phyloP scores from a whole-genome alignment of 2,329 filamentous ascomycete species.

The Teratosphaeria destructans region DNA sequence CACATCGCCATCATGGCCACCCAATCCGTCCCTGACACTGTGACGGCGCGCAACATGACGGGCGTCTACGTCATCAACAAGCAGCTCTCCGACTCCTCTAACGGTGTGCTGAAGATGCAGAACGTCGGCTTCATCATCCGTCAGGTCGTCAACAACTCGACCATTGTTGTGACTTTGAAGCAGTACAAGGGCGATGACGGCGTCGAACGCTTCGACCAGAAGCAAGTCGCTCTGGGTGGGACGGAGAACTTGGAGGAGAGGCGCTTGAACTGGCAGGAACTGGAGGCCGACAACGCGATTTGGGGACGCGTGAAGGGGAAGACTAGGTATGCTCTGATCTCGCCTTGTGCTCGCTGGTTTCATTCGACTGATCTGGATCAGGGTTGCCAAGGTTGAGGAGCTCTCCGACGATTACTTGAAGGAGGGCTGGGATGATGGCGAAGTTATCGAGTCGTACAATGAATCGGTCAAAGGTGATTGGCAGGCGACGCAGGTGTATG shows the following conservation, averaged over 20 bases:
- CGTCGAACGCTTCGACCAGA: slow-evolving; percentile 31
- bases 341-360: too few relatives aligned
- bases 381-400: slow-evolving; percentile 30
- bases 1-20: background rate
- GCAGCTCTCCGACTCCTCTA: slow-evolving; percentile 56
- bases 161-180: slow-evolving; percentile 54
- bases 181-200: slow-evolving; percentile 39
- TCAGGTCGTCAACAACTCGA: slow-evolving; percentile 54
- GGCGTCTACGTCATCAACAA: slow-evolving; percentile 71
- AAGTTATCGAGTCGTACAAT: slow-evolving; percentile 40
- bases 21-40: slow-evolving; percentile 49
- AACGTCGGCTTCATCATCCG: slow-evolving; percentile 30
- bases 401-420: slow-evolving; percentile 39
- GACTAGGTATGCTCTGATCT: slow-evolving; percentile 24
- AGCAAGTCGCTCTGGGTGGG: slow-evolving; percentile 60
- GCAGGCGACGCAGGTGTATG: slow-evolving; percentile 46
- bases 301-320: slow-evolving; percentile 62
- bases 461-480: slow-evolving; percentile 40
- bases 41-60: slow-evolving; percentile 57
- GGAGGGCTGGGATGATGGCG: slow-evolving; percentile 44
- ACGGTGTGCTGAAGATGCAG: slow-evolving; percentile 56
- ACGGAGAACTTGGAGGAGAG: slow-evolving; percentile 55
- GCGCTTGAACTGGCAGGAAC: slow-evolving; percentile 46
- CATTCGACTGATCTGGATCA: background rate
- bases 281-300: slow-evolving; percentile 65